Evolutionary conservation across 768 basidiomycete genomes (phyloP).

Genomic region (Boletus coccyginus): DNA sequence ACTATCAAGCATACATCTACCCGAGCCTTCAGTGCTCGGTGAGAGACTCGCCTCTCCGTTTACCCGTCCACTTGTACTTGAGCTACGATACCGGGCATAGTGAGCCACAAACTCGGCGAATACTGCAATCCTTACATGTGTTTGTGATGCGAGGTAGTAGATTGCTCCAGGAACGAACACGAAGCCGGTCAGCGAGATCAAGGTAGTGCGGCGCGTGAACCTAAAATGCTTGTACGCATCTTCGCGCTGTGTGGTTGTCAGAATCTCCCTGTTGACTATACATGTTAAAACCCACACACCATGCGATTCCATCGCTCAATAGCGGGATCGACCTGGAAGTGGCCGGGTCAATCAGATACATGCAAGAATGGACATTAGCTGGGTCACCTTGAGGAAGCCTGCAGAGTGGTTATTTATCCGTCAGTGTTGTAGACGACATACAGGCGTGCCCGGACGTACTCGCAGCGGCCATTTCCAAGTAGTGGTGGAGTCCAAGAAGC

Average conservation of each 20-base stretch:
- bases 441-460: slow-evolving; percentile 36
- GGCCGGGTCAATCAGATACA: not conserved
- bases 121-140: slow-evolving; percentile 37
- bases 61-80: slow-evolving; percentile 55
- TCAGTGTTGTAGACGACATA: slow-evolving; percentile 7
- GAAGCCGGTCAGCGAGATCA: slow-evolving; percentile 60
- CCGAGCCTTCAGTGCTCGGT: slow-evolving; percentile 21
- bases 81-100: slow-evolving; percentile 31
- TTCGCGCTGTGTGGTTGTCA: slow-evolving; percentile 56
- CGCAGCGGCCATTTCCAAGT: slow-evolving; percentile 61
- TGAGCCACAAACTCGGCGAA: slow-evolving; percentile 3
- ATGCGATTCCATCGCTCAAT: slow-evolving; percentile 61
- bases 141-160: slow-evolving; percentile 41
- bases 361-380: not conserved
- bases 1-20: not conserved
- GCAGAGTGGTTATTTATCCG: slow-evolving; percentile 12
- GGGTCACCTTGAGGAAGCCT: slow-evolving; percentile 60
- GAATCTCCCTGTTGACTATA: not conserved
- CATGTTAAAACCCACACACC: slow-evolving; percentile 37
- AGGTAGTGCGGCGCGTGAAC: slow-evolving; percentile 68
- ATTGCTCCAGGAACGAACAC: slow-evolving; percentile 61
- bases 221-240: slow-evolving; percentile 80
- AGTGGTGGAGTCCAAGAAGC: slow-evolving; percentile 22
- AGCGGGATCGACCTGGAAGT: slow-evolving; percentile 47
- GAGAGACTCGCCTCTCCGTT: slow-evolving; percentile 44